Evolutionary conservation across 176 grass and related monocot species (phyloP).

Genomic region (Avena insularis): DNA sequence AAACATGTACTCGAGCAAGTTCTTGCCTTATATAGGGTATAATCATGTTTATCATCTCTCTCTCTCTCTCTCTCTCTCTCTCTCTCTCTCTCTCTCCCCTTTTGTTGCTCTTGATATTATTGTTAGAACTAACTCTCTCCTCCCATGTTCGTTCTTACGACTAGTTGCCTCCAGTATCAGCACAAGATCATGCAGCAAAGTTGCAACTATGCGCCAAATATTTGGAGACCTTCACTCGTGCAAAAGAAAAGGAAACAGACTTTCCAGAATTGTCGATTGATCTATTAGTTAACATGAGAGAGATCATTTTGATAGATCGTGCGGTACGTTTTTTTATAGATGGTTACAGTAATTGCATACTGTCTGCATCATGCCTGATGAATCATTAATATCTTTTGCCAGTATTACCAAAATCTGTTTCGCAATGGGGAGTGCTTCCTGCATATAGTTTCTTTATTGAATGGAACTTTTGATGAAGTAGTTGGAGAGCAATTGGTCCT

Average conservation of each 20-base stretch:
- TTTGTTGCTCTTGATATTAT: constrained; percentile 36
- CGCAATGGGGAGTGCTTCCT: constrained; percentile 90
- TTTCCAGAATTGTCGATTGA: constrained; percentile 85
- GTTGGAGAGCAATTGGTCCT: constrained; percentile 82
- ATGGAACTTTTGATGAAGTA: constrained; percentile 83
- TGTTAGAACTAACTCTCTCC: constrained; percentile 43
- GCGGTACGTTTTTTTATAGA: constrained; percentile 56
- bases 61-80: not conserved
- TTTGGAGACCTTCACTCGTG: constrained; percentile 83
- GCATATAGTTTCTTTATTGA: constrained; percentile 93
- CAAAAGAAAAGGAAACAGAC: constrained; percentile 74
- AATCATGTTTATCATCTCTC: constrained; percentile 32
- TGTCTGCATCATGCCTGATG: constrained; percentile 22
- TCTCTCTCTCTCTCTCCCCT: constrained; percentile 1
- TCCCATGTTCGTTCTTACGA: constrained; percentile 42
- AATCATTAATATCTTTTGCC: constrained; percentile 37
- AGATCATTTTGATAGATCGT: constrained; percentile 81
- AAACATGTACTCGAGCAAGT: constrained; percentile 87
- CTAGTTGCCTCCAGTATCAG: constrained; percentile 72
- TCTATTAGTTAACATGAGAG: constrained; percentile 90
- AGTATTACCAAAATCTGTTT: constrained; percentile 97
- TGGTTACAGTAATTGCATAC: constrained; percentile 13
- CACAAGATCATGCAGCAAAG: constrained; percentile 83
- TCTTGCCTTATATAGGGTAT: constrained; percentile 87
- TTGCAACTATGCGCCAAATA: constrained; percentile 89